Evolutionary conservation across 1,284 basidiomycete genomes (phyloP).

Genomic region (Pterulicium gracile): DNA sequence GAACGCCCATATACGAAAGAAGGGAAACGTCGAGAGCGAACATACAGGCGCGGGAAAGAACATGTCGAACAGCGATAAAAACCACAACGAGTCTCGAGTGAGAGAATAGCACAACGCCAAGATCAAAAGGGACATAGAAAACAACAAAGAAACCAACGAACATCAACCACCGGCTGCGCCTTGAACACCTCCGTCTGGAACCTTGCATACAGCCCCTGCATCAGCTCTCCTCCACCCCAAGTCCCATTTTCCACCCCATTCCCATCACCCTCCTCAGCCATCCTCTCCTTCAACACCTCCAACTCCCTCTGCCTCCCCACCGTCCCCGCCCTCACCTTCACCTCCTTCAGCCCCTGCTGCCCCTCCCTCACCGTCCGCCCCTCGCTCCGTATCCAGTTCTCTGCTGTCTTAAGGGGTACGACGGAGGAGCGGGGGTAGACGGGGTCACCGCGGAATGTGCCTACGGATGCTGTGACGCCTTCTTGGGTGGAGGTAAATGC

Average conservation of each 20-base stretch:
- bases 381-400: conserved; percentile 90
- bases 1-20: too few relatives aligned
- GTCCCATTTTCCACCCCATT: conserved; percentile 21
- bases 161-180: conserved; percentile 75
- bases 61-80: too few relatives aligned
- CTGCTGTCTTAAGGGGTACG: conserved; percentile 76
- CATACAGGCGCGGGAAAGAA: too few relatives aligned
- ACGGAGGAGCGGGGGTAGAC: conserved; percentile 88
- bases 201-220: conserved; percentile 83
- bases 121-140: not conserved
- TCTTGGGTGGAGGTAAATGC: too few relatives aligned
- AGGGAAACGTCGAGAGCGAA: too few relatives aligned
- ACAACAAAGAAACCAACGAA: conserved; percentile 26
- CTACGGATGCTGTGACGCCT: conserved; percentile 66
- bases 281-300: conserved; percentile 49
- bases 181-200: conserved; percentile 80
- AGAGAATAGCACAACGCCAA: too few relatives aligned
- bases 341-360: conserved; percentile 82
- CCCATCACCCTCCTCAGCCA: conserved; percentile 26
- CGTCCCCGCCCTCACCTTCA: conserved; percentile 82
- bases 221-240: conserved; percentile 47
- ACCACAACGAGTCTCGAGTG: too few relatives aligned
- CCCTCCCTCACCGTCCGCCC: conserved; percentile 65
- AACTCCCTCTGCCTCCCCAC: conserved; percentile 76
- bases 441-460: conserved; percentile 86